A percentile compares a stretch with the other conserved stretches of the same genome.
phyloP scores from a whole-genome alignment of 176 grass and related monocot species.

The Cenchrus purpureus region DNA sequence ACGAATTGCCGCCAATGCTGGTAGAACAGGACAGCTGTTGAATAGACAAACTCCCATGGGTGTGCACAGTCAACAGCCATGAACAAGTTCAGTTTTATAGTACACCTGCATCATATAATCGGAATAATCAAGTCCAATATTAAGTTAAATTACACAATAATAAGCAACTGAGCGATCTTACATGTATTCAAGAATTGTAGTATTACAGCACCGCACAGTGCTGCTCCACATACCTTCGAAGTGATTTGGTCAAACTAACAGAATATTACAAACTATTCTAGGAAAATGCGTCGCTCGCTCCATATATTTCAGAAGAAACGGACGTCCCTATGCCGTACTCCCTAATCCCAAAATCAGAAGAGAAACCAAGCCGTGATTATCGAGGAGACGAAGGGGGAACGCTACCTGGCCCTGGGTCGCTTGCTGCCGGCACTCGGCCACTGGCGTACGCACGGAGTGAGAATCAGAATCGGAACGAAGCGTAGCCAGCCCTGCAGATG shows the following conservation, averaged over 20 bases:
- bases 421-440: too few species aligned
- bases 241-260: not conserved
- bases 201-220: not conserved
- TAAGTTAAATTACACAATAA: not conserved
- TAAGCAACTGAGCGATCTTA: too few species aligned
- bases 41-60: conserved; percentile 13
- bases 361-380: too few species aligned
- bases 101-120: conserved; percentile 5
- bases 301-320: too few species aligned
- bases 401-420: too few species aligned
- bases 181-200: too few species aligned
- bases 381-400: too few species aligned
- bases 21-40: not conserved
- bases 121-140: not conserved
- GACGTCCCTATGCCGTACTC: too few species aligned
- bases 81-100: not conserved
- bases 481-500: too few species aligned
- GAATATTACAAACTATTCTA: not conserved
- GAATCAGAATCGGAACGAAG: too few species aligned
- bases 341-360: too few species aligned
- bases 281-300: not conserved
- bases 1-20: not conserved
- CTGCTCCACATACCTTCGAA: not conserved
- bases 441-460: too few species aligned
- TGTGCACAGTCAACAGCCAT: not conserved